Evolutionary conservation across 805 yeast species (phyloP).

Genomic region (Danielia reshetovae): DNA sequence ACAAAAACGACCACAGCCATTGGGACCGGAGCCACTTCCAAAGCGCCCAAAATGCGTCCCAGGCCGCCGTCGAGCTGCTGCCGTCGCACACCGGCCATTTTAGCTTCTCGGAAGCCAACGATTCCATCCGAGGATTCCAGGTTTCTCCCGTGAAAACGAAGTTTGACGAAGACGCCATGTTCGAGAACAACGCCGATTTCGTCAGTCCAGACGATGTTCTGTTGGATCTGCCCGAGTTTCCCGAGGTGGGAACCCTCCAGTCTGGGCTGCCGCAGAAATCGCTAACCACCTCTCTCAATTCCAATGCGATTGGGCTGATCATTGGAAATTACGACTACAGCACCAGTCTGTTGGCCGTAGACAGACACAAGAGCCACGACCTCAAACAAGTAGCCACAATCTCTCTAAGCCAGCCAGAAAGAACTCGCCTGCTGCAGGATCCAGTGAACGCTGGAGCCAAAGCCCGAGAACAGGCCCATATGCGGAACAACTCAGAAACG

Average conservation of each 20-base stretch:
- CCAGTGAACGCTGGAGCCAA: background rate
- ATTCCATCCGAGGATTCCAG: slow-evolving; percentile 15
- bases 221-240: slow-evolving; percentile 1
- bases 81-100: slow-evolving; percentile 8
- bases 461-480: slow-evolving; percentile 13
- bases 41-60: too few species aligned
- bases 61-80: too few species aligned
- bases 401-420: background rate
- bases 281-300: slow-evolving; percentile 15
- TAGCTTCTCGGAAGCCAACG: slow-evolving; percentile 25
- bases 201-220: slow-evolving; percentile 1
- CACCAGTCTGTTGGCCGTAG: slow-evolving; percentile 17
- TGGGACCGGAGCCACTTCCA: too few species aligned
- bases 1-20: too few species aligned
- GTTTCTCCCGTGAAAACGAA: slow-evolving; percentile 13
- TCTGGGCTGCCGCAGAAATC: slow-evolving; percentile 19
- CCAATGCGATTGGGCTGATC: slow-evolving; percentile 26
- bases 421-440: background rate
- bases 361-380: background rate
- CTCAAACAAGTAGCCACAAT: background rate
- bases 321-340: slow-evolving; percentile 28
- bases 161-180: slow-evolving; percentile 1
- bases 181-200: slow-evolving; percentile 2
- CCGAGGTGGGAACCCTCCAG: slow-evolving; percentile 5
- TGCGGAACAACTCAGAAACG: slow-evolving; percentile 34